phyloP scores from a whole-genome alignment of 208 protist genomes.

The Trypanosoma vivax region DNA sequence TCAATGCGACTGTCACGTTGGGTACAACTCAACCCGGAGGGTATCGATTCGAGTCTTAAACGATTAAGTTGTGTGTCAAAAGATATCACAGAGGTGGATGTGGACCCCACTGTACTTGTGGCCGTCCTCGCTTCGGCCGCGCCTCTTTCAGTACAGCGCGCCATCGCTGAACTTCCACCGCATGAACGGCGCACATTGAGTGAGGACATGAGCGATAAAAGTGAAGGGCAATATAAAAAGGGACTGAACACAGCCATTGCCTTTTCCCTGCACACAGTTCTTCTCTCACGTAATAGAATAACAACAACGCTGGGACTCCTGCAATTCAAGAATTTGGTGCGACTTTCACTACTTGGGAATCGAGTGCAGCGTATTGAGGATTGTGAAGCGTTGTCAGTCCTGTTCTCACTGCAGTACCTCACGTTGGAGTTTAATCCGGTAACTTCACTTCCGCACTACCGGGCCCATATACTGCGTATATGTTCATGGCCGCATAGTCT shows the following conservation, averaged over 20 bases:
- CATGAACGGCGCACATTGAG: background rate
- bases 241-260: slow-evolving; percentile 57
- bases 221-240: background rate
- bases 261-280: slow-evolving; percentile 64
- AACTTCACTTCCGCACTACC: slow-evolving; percentile 64
- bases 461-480: slow-evolving; percentile 73
- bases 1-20: slow-evolving; percentile 39
- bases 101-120: slow-evolving; percentile 45
- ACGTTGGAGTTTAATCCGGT: slow-evolving; percentile 85
- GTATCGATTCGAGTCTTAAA: slow-evolving; percentile 58
- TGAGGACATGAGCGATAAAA: background rate
- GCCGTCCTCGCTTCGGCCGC: slow-evolving; percentile 28
- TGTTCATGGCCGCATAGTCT: slow-evolving; percentile 60
- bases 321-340: slow-evolving; percentile 76
- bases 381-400: slow-evolving; percentile 67
- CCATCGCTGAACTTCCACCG: slow-evolving; percentile 16
- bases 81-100: slow-evolving; percentile 65
- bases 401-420: slow-evolving; percentile 66
- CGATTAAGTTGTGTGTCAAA: slow-evolving; percentile 57
- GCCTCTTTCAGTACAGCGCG: slow-evolving; percentile 19
- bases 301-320: slow-evolving; percentile 50
- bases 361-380: slow-evolving; percentile 62
- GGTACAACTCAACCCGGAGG: slow-evolving; percentile 33
- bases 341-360: slow-evolving; percentile 75
- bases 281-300: slow-evolving; percentile 75